Base-by-base conservation (phyloP, 495 filamentous ascomycete genomes). In the Xylaria longipes region DNA sequence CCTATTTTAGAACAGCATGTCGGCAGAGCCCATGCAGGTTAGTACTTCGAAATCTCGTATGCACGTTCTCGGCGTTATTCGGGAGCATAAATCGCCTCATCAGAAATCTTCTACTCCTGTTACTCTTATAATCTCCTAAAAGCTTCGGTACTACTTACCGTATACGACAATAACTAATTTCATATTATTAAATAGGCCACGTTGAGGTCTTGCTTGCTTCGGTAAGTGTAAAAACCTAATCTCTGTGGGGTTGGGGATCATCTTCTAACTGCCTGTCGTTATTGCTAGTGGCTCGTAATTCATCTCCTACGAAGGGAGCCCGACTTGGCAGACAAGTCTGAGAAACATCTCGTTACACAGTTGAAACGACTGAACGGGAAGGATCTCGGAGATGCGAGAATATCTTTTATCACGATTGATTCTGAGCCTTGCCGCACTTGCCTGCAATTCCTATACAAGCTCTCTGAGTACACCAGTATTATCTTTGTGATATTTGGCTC, bases 181-280 rank as follows among this genome's bases (percentile, higher is more conserved):
- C 7, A 43, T 3, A 25, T 25, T 43, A 22, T 1, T 22, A 9
- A 39, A 33, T 20, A 0, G 76, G 76, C 1, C 76, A 78, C 14
- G 76, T 78, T 0, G 76, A 78, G n/a, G 71, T 78, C 7, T 58
- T 78, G 11, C 73, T 78, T 0, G 74, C 69, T 3, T 58, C 63
- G 0, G 66, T 60, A n/a, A 60, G 66, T 69, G 0, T 33, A 12
- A 14, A 31, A 20, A 4, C 11, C 20, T 0, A 25, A 5, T 17
- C 22, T 8, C n/a, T 43, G 9, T 7, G 2, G 22, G 17, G 29
- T 25, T 5, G 0, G n/a, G 4, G n/a, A 17, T 17, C 25, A 45
- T 43, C 1, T 25, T 35, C 52, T 58, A 56, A 48, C 27, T 22
- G 15, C 5, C 1, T 60, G 14, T 25, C 0, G 15, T 6, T 48